Percentiles rank a stretch among this genome's conserved stretches.
phyloP scores from a whole-genome alignment of 192 early-diverging fungal genomes.

The Backusella psychrophila region DNA sequence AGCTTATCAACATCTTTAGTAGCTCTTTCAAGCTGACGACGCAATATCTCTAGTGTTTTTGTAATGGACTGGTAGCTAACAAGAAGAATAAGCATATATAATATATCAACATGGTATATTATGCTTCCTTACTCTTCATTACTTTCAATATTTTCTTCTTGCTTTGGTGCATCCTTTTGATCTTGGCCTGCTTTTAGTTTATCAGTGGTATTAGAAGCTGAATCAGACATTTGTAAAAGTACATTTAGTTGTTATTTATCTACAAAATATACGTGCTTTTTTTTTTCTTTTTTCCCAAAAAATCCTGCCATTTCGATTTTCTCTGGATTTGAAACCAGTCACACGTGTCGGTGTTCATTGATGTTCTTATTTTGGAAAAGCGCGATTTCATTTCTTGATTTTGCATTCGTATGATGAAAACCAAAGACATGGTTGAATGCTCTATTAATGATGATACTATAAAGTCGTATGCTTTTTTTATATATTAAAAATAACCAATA shows the following conservation, averaged over 20 bases:
- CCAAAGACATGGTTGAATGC: too few species aligned
- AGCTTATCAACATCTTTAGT: slow-evolving; percentile 39
- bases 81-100: not conserved
- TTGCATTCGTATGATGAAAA: too few species aligned
- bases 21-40: slow-evolving; percentile 41
- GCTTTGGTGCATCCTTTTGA: not conserved
- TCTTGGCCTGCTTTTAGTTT: not conserved
- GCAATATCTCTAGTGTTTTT: slow-evolving; percentile 24
- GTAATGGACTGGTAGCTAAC: slow-evolving; percentile 31
- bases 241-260: not conserved
- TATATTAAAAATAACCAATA: too few species aligned
- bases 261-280: not conserved
- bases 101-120: not conserved
- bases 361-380: too few species aligned
- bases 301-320: too few species aligned
- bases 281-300: not conserved
- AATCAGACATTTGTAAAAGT: slow-evolving; percentile 1
- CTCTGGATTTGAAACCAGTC: too few species aligned
- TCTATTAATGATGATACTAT: too few species aligned
- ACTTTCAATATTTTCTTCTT: slow-evolving; percentile 3
- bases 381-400: too few species aligned
- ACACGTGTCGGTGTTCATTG: too few species aligned
- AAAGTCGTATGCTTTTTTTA: too few species aligned
- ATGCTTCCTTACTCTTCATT: slow-evolving; percentile 4
- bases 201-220: not conserved